These are phyloP conservation scores for Raphanus sativus DNA, from an alignment of 345 rosid species.

Conservation along the genomic window DNA sequence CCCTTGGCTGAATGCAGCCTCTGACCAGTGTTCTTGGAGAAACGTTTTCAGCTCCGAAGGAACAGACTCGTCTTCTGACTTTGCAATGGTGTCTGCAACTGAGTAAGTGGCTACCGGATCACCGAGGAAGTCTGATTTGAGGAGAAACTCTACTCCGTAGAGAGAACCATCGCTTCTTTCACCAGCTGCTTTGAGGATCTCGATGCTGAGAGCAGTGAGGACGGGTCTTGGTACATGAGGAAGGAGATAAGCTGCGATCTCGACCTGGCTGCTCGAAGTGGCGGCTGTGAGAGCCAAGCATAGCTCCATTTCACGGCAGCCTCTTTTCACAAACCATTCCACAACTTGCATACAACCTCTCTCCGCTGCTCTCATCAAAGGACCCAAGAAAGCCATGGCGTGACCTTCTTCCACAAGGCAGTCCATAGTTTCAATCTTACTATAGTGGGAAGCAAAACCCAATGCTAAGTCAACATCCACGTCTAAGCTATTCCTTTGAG, in stretches of 20 bases:
- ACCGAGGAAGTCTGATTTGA: constrained; percentile 75
- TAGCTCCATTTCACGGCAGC: constrained; percentile 89
- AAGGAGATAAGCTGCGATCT: constrained; percentile 80
- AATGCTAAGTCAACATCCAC: constrained; percentile 93
- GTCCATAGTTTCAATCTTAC: constrained; percentile 94
- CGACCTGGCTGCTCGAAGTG: constrained; percentile 88
- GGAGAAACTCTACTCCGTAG: constrained; percentile 90
- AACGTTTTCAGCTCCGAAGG: constrained; percentile 69
- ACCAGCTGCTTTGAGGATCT: constrained; percentile 93
- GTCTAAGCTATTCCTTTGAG: constrained; percentile 96
- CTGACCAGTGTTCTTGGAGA: constrained; percentile 88
- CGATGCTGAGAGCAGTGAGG: constrained; percentile 86
- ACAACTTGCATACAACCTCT: constrained; percentile 95
- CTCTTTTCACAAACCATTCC: constrained; percentile 91
- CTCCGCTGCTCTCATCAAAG: constrained; percentile 95
- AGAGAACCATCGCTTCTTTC: constrained; percentile 91
- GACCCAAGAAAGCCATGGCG: constrained; percentile 89
- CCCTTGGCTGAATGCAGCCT: constrained; percentile 78
- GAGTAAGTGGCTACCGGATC: constrained; percentile 83
- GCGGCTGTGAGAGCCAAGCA: constrained; percentile 97
- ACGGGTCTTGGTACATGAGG: constrained; percentile 86
- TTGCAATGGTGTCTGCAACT: constrained; percentile 86
- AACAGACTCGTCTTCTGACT: constrained; percentile 74
- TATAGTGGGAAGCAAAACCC: constrained; percentile 90
- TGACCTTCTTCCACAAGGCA: constrained; percentile 97